Percentiles rank a stretch among this genome's conserved stretches.
These are phyloP conservation scores for Venturia asperata DNA, from an alignment of 2,329 filamentous ascomycete genomes.

Conservation along the genomic window DNA sequence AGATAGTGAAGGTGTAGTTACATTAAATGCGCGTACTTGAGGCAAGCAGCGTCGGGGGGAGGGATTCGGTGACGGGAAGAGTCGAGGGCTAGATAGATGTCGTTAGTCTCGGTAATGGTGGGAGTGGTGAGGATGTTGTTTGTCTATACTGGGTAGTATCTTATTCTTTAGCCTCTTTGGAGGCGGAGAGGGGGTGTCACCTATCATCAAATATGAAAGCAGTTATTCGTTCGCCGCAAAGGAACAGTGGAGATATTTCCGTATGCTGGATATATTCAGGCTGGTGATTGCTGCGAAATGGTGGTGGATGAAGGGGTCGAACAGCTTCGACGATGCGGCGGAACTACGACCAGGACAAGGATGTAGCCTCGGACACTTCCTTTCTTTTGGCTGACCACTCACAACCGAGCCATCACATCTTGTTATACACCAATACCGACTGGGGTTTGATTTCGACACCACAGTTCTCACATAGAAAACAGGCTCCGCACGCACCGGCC, in stretches of 20 bases:
- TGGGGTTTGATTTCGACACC: background rate
- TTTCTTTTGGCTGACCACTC: background rate
- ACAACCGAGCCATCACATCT: background rate
- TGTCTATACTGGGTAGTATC: background rate
- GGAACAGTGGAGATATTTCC: background rate
- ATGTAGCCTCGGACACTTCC: background rate
- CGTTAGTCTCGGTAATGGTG: background rate
- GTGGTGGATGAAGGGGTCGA: too few relatives aligned
- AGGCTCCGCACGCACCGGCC: background rate
- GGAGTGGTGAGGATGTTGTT: background rate
- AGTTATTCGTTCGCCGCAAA: background rate
- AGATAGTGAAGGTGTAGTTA: slow-evolving; percentile 12
- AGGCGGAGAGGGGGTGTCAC: background rate
- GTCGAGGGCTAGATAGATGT: background rate
- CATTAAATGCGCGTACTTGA: background rate
- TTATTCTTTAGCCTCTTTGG: background rate
- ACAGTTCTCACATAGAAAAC: background rate
- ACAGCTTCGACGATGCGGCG: background rate
- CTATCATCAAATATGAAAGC: background rate
- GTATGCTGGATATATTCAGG: background rate
- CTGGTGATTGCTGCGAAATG: background rate
- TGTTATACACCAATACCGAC: background rate
- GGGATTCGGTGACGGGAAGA: background rate
- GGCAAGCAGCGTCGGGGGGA: background rate
- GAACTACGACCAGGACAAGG: background rate